Percentiles rank a stretch among this genome's conserved stretches.
Conservation (phyloP, 345 rosid genomes). For the Eucalyptus rudis region DNA sequence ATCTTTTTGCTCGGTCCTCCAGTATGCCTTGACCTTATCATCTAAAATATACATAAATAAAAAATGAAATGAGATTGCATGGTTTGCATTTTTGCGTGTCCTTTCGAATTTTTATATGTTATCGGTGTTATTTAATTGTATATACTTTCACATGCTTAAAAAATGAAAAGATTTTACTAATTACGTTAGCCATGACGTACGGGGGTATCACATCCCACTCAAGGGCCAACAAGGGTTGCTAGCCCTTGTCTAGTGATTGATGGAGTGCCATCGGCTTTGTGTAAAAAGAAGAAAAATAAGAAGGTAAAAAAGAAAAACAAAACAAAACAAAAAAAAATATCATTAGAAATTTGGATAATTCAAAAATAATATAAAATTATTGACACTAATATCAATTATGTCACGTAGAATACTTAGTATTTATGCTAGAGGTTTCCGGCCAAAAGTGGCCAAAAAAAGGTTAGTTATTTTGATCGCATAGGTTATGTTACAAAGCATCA, state of each 20-base stretch:
- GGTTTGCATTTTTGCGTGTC: too few species aligned
- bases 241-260: rapidly evolving
- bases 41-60: too few species aligned
- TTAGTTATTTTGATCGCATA: neutral
- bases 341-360: neutral
- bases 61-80: too few species aligned
- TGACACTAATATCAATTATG: rapidly evolving
- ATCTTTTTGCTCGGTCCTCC: rapidly evolving
- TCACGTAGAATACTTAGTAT: rapidly evolving
- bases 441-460: neutral
- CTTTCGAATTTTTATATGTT: too few species aligned
- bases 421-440: rapidly evolving
- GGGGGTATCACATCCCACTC: too few species aligned
- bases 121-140: rapidly evolving
- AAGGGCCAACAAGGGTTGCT: neutral
- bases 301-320: rapidly evolving
- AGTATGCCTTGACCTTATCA: rapidly evolving
- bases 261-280: rapidly evolving
- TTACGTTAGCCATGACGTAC: rapidly evolving
- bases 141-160: rapidly evolving
- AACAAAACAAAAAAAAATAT: neutral
- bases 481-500: neutral
- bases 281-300: neutral
- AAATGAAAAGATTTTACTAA: too few species aligned
- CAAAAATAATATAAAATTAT: neutral